A percentile compares a stretch with the other conserved stretches of the same genome.
Conservation (phyloP, 768 basidiomycete genomes). For the Trametes cubensis region DNA sequence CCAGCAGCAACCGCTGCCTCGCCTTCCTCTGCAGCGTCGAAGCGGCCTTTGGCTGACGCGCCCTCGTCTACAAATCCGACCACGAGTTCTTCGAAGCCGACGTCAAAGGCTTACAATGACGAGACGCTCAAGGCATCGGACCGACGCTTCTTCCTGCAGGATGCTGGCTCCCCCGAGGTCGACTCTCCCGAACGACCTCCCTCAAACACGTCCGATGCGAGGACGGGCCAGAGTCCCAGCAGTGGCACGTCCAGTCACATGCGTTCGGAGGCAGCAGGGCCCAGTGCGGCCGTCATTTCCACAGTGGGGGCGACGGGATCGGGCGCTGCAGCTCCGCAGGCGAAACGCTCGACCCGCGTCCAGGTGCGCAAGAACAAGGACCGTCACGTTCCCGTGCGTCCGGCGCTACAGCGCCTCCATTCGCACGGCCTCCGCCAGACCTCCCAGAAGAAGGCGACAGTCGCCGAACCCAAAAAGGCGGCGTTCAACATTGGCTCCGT, state of each 20-base stretch:
- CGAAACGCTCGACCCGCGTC: constrained; percentile 25
- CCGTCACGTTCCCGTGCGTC: constrained; percentile 31
- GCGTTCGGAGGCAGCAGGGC: constrained; percentile 29
- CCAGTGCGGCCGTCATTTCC: constrained; percentile 21
- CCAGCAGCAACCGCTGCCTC: too few relatives aligned
- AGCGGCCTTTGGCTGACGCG: background rate
- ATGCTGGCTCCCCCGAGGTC: constrained; percentile 42
- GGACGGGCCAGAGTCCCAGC: constrained; percentile 30
- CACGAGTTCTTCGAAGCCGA: background rate
- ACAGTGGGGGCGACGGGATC: too few relatives aligned
- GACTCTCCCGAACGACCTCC: constrained; percentile 37
- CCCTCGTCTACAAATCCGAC: background rate
- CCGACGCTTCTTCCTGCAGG: constrained; percentile 48
- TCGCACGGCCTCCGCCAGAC: constrained; percentile 30
- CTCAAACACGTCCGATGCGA: constrained; percentile 12
- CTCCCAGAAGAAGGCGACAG: constrained; percentile 26
- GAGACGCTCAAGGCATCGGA: constrained; percentile 41
- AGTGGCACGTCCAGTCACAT: constrained; percentile 40
- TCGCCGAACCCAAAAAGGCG: constrained; percentile 27
- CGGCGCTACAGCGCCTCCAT: constrained; percentile 32
- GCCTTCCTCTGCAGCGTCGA: too few relatives aligned
- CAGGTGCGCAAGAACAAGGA: constrained; percentile 41
- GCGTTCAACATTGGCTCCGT: constrained; percentile 63
- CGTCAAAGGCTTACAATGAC: constrained; percentile 27
- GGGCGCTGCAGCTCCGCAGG: constrained; percentile 2